Conservation (phyloP, 768 basidiomycete genomes). For the Boletus tomentosulus region DNA sequence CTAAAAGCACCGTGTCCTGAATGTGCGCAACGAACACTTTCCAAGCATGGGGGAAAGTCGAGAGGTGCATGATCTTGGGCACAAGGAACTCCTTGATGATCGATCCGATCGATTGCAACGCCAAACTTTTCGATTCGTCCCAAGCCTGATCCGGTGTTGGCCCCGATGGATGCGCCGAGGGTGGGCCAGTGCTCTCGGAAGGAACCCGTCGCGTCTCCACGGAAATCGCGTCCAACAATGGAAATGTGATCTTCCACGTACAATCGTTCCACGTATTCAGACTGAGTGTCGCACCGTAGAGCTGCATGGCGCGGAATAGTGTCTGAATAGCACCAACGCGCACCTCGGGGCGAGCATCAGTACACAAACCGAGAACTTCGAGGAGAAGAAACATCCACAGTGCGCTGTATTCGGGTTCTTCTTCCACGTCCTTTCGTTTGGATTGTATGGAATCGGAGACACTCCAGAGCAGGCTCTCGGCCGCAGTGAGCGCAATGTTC, state of each 20-base stretch:
- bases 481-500: conserved; percentile 92
- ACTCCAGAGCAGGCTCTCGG: conserved; percentile 91
- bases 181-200: conserved; percentile 11
- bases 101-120: conserved; percentile 76
- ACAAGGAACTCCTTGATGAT: conserved; percentile 80
- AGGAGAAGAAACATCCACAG: conserved; percentile 93
- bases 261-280: conserved; percentile 85
- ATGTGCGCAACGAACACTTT: conserved; percentile 68
- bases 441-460: conserved; percentile 94
- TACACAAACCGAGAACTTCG: conserved; percentile 78
- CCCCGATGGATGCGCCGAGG: conserved; percentile 1
- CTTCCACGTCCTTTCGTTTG: conserved; percentile 61
- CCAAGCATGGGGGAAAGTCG: conserved; percentile 71
- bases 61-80: conserved; percentile 66
- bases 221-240: conserved; percentile 70
- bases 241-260: conserved; percentile 88
- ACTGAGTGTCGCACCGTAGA: conserved; percentile 86
- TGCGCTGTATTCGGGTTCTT: conserved; percentile 68
- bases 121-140: conserved; percentile 87
- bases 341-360: conserved; percentile 81
- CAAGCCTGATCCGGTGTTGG: conserved; percentile 47
- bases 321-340: conserved; percentile 94
- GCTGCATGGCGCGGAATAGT: conserved; percentile 86
- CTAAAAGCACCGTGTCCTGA: conserved; percentile 64
- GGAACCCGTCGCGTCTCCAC: conserved; percentile 44